These are phyloP conservation scores for Suhomyces coccinellae DNA, from an alignment of 1,139 yeast genomes.

Conservation along the genomic window DNA sequence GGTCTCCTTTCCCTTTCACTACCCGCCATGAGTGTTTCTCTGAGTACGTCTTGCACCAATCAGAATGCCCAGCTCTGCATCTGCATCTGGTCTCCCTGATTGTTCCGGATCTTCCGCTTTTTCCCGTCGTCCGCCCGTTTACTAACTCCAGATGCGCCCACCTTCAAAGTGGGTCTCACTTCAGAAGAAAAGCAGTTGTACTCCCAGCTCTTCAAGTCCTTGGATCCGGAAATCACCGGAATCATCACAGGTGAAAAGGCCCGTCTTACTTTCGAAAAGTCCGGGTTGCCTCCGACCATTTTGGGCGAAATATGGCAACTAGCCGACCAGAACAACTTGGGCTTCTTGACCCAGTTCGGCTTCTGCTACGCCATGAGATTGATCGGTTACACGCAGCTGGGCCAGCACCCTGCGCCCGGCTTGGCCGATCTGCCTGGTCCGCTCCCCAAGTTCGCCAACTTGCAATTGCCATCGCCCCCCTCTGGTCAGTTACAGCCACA, in stretches of 20 bases:
- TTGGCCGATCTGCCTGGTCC: constrained; percentile 61
- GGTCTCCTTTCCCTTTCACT: neutral
- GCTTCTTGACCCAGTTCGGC: constrained; percentile 78
- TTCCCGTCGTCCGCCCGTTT: neutral
- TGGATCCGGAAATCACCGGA: constrained; percentile 80
- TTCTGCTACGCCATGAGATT: constrained; percentile 86
- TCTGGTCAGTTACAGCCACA: constrained; percentile 29
- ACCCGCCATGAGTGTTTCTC: constrained; percentile 27
- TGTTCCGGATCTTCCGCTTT: neutral
- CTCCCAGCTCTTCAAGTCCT: constrained; percentile 70
- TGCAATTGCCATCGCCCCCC: constrained; percentile 24
- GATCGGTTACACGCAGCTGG: constrained; percentile 85
- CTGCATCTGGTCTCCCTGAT: neutral
- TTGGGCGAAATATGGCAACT: constrained; percentile 94
- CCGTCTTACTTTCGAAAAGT: constrained; percentile 79
- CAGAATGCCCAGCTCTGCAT: neutral
- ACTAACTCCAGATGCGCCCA: constrained; percentile 27
- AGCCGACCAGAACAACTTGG: constrained; percentile 82
- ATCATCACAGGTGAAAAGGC: constrained; percentile 89
- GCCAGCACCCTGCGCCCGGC: constrained; percentile 52
- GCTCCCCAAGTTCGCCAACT: constrained; percentile 51
- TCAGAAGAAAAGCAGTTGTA: constrained; percentile 76
- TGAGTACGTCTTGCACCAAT: constrained; percentile 23
- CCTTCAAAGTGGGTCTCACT: constrained; percentile 57
- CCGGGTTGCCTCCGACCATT: constrained; percentile 75